Conservation (phyloP, 2,329 filamentous ascomycete species). For the Colletotrichum neosansevieriae region DNA sequence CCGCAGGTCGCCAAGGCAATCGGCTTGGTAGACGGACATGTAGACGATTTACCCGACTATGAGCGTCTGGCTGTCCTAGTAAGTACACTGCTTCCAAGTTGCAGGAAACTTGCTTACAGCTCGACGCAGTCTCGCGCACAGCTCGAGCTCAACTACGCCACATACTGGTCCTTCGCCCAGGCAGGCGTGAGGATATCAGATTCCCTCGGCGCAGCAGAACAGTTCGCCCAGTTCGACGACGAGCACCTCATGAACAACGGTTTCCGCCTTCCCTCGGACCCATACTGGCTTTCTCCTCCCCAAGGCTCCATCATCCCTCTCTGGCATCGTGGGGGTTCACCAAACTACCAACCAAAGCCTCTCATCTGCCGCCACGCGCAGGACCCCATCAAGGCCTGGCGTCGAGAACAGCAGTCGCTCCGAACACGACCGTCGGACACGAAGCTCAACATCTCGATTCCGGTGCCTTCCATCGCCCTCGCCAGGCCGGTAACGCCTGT, state of each 20-base stretch:
- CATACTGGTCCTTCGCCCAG: slow-evolving; percentile 38
- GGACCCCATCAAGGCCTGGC: slow-evolving; percentile 38
- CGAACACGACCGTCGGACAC: slow-evolving; percentile 5
- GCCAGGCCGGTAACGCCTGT: slow-evolving; percentile 30
- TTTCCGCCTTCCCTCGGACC: slow-evolving; percentile 37
- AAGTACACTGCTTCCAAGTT: background rate
- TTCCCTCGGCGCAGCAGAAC: slow-evolving; percentile 36
- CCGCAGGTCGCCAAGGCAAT: slow-evolving; percentile 35
- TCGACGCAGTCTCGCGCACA: slow-evolving; percentile 33
- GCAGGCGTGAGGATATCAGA: slow-evolving; percentile 37
- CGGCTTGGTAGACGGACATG: slow-evolving; percentile 31
- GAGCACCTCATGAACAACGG: slow-evolving; percentile 40
- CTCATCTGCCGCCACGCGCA: slow-evolving; percentile 36
- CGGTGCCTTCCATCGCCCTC: slow-evolving; percentile 36
- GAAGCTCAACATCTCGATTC: slow-evolving; percentile 34
- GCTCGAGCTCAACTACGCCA: slow-evolving; percentile 39
- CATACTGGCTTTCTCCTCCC: slow-evolving; percentile 34
- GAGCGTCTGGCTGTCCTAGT: slow-evolving; percentile 37
- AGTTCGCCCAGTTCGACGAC: slow-evolving; percentile 37
- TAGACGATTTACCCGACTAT: slow-evolving; percentile 36
- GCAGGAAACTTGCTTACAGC: slow-evolving; percentile 1
- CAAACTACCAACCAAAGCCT: slow-evolving; percentile 38
- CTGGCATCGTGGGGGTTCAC: slow-evolving; percentile 37
- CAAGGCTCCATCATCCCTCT: slow-evolving; percentile 38
- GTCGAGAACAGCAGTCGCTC: slow-evolving; percentile 12